These are phyloP conservation scores for Yamadazyma sp. DNA, from an alignment of 805 yeast genomes.

Conservation along the genomic window DNA sequence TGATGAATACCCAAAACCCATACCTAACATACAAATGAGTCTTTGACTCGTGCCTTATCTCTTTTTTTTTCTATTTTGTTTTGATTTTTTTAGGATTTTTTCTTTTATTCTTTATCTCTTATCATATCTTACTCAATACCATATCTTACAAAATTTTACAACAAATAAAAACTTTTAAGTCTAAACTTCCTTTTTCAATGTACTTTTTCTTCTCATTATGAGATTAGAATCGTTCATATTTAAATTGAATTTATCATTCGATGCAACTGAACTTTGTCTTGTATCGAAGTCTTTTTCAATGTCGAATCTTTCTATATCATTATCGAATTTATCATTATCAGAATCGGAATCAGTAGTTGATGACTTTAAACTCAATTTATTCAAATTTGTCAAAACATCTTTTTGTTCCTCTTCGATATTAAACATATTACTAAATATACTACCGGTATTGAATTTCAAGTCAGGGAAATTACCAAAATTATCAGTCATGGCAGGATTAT, in stretches of 20 bases:
- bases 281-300: conserved; percentile 28
- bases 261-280: conserved; percentile 36
- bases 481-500: conserved; percentile 41
- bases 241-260: conserved; percentile 52
- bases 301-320: conserved; percentile 16
- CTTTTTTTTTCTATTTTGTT: too few relatives aligned
- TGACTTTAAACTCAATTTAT: conserved; percentile 12
- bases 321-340: conserved; percentile 18
- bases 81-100: too few relatives aligned
- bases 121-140: too few relatives aligned
- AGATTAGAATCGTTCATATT: conserved; percentile 64
- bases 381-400: conserved; percentile 23
- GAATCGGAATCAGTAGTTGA: conserved; percentile 11
- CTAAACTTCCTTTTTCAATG: conserved; percentile 4
- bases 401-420: conserved; percentile 22
- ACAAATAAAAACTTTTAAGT: too few relatives aligned
- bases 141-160: too few relatives aligned
- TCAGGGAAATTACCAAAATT: conserved; percentile 24
- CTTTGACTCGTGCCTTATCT: too few relatives aligned
- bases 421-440: conserved; percentile 20
- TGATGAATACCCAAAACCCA: too few relatives aligned
- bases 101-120: too few relatives aligned
- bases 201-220: conserved; percentile 49
- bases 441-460: conserved; percentile 25
- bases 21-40: too few relatives aligned